phyloP scores from a whole-genome alignment of 2,329 filamentous ascomycete species.

The Domatiomyces catenatus region DNA sequence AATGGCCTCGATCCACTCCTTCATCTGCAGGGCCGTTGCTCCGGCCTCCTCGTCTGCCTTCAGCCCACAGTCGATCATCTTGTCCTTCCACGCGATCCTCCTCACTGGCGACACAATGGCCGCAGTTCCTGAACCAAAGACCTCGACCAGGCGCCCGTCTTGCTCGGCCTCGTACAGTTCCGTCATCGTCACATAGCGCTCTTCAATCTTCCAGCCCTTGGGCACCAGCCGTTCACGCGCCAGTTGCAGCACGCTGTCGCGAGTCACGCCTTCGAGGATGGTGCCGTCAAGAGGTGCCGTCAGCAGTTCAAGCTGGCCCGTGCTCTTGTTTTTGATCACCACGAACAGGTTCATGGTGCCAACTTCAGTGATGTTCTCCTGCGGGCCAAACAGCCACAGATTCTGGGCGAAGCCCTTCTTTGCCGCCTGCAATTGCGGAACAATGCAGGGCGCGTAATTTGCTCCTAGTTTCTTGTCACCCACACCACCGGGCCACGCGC shows the following conservation, averaged over 20 bases:
- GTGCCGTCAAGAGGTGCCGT: slow-evolving; percentile 95
- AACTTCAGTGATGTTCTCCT: slow-evolving; percentile 92
- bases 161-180: slow-evolving; percentile 66
- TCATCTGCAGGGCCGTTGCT: slow-evolving; percentile 70
- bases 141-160: slow-evolving; percentile 78
- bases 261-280: slow-evolving; percentile 85
- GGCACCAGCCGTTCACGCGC: slow-evolving; percentile 69
- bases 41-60: slow-evolving; percentile 71
- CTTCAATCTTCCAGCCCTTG: slow-evolving; percentile 73
- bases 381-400: slow-evolving; percentile 89
- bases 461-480: slow-evolving; percentile 97
- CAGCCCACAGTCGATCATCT: slow-evolving; percentile 69
- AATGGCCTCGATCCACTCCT: slow-evolving; percentile 89
- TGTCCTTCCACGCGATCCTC: slow-evolving; percentile 74
- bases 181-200: slow-evolving; percentile 84
- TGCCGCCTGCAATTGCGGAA: slow-evolving; percentile 87
- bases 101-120: slow-evolving; percentile 86
- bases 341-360: slow-evolving; percentile 98
- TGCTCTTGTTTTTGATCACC: slow-evolving; percentile 68
- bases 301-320: slow-evolving; percentile 77
- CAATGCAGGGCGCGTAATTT: slow-evolving; percentile 97
- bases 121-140: slow-evolving; percentile 86
- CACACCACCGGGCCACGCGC: slow-evolving; percentile 93
- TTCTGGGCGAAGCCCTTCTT: slow-evolving; percentile 94
- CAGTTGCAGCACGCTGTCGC: slow-evolving; percentile 77